Conservation (phyloP, 441 rosid genomes). For the Kokia cookei region DNA sequence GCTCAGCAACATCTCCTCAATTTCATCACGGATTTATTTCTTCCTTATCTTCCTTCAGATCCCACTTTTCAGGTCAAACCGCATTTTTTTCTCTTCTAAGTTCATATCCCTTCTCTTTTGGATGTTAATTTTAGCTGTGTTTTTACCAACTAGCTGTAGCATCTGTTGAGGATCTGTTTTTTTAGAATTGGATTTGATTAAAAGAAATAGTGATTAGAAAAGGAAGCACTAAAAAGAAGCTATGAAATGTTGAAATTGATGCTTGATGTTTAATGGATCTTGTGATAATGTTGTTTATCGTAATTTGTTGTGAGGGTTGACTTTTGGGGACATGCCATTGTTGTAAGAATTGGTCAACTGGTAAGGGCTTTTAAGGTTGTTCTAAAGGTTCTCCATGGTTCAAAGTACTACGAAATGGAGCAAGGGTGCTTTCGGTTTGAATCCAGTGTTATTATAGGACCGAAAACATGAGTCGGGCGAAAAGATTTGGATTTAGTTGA, state of each 20-base stretch:
- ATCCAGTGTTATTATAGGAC: constrained; percentile 29
- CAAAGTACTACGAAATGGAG: constrained; percentile 5
- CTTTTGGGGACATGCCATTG: neutral
- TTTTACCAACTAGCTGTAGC: neutral
- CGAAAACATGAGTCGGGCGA: constrained; percentile 28
- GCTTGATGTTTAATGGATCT: neutral
- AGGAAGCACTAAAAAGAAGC: neutral
- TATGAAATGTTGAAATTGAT: neutral
- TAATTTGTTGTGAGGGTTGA: constrained; percentile 4
- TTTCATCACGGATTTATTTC: constrained; percentile 70
- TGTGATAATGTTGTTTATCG: neutral
- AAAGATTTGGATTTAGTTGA: constrained; percentile 38
- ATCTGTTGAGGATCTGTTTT: constrained; percentile 5
- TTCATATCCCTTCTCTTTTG: neutral
- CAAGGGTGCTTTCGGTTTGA: constrained; percentile 11
- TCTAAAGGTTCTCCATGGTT: constrained; percentile 8
- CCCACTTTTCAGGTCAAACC: constrained; percentile 82
- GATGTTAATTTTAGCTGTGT: neutral
- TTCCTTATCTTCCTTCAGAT: constrained; percentile 76
- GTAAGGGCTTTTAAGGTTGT: neutral
- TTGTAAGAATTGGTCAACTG: neutral
- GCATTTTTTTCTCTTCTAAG: neutral
- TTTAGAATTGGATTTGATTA: neutral
- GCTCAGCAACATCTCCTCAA: constrained; percentile 43
- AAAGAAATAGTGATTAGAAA: neutral